Conservation (phyloP, 2,329 filamentous ascomycete genomes). For the Colletotrichum melonis region DNA sequence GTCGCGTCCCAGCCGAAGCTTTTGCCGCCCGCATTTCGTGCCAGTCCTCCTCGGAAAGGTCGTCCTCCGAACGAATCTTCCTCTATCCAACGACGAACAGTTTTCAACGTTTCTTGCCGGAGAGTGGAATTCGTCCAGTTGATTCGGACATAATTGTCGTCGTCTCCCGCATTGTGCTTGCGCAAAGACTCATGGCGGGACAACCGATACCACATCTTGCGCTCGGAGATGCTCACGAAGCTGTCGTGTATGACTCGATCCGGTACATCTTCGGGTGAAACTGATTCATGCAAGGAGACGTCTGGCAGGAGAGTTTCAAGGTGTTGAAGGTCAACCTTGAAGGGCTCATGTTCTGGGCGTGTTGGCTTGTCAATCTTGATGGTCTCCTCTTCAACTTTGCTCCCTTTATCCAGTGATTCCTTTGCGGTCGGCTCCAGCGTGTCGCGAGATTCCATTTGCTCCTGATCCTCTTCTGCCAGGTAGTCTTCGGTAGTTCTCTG, state of each 20-base stretch:
- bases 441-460: neutral
- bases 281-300: constrained; percentile 31
- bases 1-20: constrained; percentile 73
- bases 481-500: neutral
- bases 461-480: neutral
- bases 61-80: constrained; percentile 69
- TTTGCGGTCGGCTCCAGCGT: neutral
- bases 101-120: constrained; percentile 64
- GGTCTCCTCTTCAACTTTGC: neutral
- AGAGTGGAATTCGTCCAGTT: constrained; percentile 67
- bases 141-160: constrained; percentile 70
- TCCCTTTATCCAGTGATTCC: neutral
- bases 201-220: constrained; percentile 74
- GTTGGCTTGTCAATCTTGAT: constrained; percentile 10
- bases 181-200: constrained; percentile 70
- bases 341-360: constrained; percentile 29
- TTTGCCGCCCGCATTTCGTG: constrained; percentile 52
- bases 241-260: constrained; percentile 63
- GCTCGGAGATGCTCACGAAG: constrained; percentile 66
- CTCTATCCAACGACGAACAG: constrained; percentile 74
- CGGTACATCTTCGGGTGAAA: constrained; percentile 47
- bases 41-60: constrained; percentile 53
- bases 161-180: constrained; percentile 66
- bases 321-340: constrained; percentile 46
- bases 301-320: constrained; percentile 48